Evolutionary conservation across 169 alveolate species (phyloP).

Genomic region (Theileria annulata): DNA sequence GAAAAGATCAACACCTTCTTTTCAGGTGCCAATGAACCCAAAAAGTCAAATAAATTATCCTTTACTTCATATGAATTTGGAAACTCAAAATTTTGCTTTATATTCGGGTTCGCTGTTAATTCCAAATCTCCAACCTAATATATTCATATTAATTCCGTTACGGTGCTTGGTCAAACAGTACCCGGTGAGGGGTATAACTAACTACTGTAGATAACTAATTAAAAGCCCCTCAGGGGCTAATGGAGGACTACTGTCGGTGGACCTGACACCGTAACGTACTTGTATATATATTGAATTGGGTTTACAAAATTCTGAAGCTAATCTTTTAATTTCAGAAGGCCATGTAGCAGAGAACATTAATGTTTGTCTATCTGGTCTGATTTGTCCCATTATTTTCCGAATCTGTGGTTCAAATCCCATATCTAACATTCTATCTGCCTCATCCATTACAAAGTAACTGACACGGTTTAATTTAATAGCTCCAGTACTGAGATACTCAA

Average conservation of each 20-base stretch:
- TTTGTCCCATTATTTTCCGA: slow-evolving; percentile 83
- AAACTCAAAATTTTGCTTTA: slow-evolving; percentile 75
- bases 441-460: slow-evolving; percentile 93
- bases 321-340: slow-evolving; percentile 85
- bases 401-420: slow-evolving; percentile 94
- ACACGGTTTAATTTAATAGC: slow-evolving; percentile 84
- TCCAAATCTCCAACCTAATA: slow-evolving; percentile 87
- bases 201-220: not conserved
- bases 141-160: too few species aligned
- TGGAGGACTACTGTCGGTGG: not conserved
- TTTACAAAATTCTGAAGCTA: slow-evolving; percentile 88
- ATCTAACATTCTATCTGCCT: slow-evolving; percentile 97
- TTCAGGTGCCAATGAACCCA: slow-evolving; percentile 69
- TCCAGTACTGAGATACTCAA: slow-evolving; percentile 87
- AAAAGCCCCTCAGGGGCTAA: too few species aligned
- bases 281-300: slow-evolving; percentile 84
- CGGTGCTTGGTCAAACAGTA: too few species aligned
- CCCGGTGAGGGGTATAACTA: too few species aligned
- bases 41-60: slow-evolving; percentile 61
- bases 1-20: slow-evolving; percentile 80
- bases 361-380: slow-evolving; percentile 91
- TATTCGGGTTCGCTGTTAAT: slow-evolving; percentile 82
- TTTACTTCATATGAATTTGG: slow-evolving; percentile 74
- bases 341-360: slow-evolving; percentile 93
- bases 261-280: slow-evolving; percentile 1